phyloP scores from a whole-genome alignment of 2,329 filamentous ascomycete genomes.

The Neoscytalidium dimidiatum region DNA sequence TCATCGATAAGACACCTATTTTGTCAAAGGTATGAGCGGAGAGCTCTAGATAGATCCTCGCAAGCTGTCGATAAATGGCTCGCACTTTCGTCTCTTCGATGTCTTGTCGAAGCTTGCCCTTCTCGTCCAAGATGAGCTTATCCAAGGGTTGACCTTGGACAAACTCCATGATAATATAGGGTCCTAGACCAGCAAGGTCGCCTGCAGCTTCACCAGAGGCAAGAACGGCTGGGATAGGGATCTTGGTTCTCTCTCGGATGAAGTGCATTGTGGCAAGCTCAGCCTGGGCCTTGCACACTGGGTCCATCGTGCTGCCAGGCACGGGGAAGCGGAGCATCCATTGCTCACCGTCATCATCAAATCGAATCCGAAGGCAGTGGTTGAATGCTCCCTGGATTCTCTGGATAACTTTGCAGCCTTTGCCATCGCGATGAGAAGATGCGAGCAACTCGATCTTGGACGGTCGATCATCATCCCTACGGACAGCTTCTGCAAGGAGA shows the following conservation, averaged over 20 bases:
- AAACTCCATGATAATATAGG: conserved; percentile 41
- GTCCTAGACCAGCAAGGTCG: conserved; percentile 28
- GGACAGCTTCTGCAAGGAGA: too few relatives aligned
- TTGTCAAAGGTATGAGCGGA: conserved; percentile 35
- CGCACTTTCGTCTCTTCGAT: conserved; percentile 37
- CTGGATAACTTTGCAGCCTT: not conserved
- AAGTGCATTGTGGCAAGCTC: conserved; percentile 21
- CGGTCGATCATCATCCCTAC: too few relatives aligned
- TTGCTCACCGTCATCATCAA: not conserved
- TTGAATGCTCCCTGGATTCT: not conserved
- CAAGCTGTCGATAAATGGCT: conserved; percentile 44
- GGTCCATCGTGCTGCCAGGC: not conserved
- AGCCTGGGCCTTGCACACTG: conserved; percentile 5
- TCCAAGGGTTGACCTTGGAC: conserved; percentile 27
- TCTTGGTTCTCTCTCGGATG: conserved; percentile 20
- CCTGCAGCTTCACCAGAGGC: conserved; percentile 15
- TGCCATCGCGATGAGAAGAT: not conserved
- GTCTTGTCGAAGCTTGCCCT: conserved; percentile 35
- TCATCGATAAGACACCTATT: conserved; percentile 44
- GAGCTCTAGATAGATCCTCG: conserved; percentile 44
- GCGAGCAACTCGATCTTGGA: not conserved
- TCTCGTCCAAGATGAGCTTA: conserved; percentile 28
- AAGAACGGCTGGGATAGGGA: conserved; percentile 19
- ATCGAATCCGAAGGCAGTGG: not conserved
- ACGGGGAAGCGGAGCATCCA: not conserved